Evolutionary conservation across 2,329 filamentous ascomycete genomes (phyloP).

Genomic region (Cladophialophora yegresii): DNA sequence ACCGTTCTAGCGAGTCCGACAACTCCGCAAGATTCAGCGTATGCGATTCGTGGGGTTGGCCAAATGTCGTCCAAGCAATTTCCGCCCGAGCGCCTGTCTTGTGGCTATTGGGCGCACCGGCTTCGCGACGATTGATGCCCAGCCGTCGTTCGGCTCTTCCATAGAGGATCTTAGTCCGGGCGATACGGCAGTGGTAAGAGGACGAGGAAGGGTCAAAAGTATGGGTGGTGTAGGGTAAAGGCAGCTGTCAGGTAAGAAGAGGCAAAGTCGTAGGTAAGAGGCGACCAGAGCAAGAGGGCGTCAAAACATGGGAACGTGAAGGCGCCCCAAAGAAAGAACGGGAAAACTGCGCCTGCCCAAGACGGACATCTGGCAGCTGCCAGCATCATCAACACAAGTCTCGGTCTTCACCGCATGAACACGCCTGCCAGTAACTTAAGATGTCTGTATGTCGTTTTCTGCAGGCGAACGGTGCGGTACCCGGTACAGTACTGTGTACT

Average conservation of each 20-base stretch:
- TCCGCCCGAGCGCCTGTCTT: constrained; percentile 21
- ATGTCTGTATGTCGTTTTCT: neutral
- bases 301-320: neutral
- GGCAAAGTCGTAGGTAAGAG: neutral
- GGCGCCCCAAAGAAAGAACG: constrained; percentile 2
- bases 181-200: neutral
- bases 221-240: neutral
- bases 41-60: constrained; percentile 23
- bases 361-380: constrained; percentile 8
- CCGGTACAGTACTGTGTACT: neutral
- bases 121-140: constrained; percentile 15
- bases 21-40: constrained; percentile 16
- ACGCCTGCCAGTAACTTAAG: neutral
- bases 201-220: neutral
- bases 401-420: neutral
- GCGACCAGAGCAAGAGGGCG: neutral
- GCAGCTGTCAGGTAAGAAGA: neutral
- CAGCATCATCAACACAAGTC: neutral
- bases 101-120: constrained; percentile 14
- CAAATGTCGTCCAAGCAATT: constrained; percentile 23
- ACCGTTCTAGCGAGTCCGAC: constrained; percentile 18
- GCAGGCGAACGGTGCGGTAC: neutral
- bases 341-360: constrained; percentile 9
- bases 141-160: constrained; percentile 10
- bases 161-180: neutral